Evolutionary conservation across 148 eudicot species (phyloP), one percentile per base, ranked within the genome.

Genomic region (Fagopyrum esculentum): DNA sequence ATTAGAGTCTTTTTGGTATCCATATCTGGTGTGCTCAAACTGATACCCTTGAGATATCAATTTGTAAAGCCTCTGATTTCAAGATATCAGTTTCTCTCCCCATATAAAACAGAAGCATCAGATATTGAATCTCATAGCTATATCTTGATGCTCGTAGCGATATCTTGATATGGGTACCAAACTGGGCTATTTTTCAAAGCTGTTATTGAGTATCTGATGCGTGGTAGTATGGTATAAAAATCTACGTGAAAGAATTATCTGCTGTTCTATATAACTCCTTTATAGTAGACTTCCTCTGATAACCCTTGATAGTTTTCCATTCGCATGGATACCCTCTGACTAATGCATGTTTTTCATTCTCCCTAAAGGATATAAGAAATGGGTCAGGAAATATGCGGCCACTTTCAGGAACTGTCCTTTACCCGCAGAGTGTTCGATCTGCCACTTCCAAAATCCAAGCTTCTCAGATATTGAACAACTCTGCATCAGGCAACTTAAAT

Each of bases 391-490:
- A 89, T 79, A 63, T 72, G 64, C 98, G 98, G 75, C 85, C 89
- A 22, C 84, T 87, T 85, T 83, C 95, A 26, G 86, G 96, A 73
- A 85, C 98, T 47, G 85, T 86, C 17, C 87, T 89, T 43, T 95
- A 90, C 80, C 98, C 98, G 61, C 97, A 92, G 78, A 95, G 98
- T 81, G 84, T 95, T 77, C 89, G 97, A 74, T 86, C 97, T 45
- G 76, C 82, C 54, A 87, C 85, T 74, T 79, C 87, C 40, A 90
- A 85, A 81, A 76, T 69, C 64, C 93, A 87, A 75, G 49, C 78
- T 6, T 77, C 72, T 77, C 89, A 77, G 60, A 76, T 82, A 64
- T 81, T 73, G 60, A 82, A 80, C 77, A 86, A 78, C 76, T 81
- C 92, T 74, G 76, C 85, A 73, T 86, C 91, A 68, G 66, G 63